Conservation (phyloP, 2,329 filamentous ascomycete genomes). For the Helicocarpus griseus region DNA sequence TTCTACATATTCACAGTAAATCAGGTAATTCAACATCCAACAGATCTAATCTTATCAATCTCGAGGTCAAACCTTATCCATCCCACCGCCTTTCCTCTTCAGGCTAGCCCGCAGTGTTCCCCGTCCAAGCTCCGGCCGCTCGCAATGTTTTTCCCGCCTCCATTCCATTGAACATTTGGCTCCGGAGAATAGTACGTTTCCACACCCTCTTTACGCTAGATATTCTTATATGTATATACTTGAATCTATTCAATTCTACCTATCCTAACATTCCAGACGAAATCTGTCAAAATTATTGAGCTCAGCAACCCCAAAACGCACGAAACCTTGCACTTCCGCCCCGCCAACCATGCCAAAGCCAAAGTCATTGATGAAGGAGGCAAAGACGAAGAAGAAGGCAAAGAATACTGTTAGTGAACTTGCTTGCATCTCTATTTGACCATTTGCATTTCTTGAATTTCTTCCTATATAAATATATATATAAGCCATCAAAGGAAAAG, state of each 20-base stretch:
- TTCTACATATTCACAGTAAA: neutral
- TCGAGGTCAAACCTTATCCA: neutral
- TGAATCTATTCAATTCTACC: neutral
- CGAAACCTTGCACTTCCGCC: neutral
- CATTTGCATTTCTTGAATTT: neutral
- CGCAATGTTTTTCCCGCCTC: too few species aligned
- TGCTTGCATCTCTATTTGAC: neutral
- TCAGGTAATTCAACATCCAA: neutral
- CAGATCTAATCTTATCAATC: slow-evolving; percentile 3
- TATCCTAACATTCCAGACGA: too few species aligned
- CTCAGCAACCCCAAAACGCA: neutral
- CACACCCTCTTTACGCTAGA: neutral
- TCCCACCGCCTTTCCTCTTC: neutral
- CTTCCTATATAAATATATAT: too few species aligned
- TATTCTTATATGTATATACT: neutral
- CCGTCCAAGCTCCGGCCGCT: neutral
- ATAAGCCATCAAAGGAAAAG: too few species aligned
- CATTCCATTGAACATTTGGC: too few species aligned
- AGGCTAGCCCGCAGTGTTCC: neutral
- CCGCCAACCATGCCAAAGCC: slow-evolving; percentile 27
- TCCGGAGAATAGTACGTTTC: too few species aligned
- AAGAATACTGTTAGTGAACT: slow-evolving; percentile 27
- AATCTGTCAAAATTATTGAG: neutral
- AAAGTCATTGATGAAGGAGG: slow-evolving; percentile 31
- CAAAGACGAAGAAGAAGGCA: slow-evolving; percentile 34